Evolutionary conservation across 192 early-diverging fungal species (phyloP), one percentile per base, ranked within the genome.

Genomic region (Linnemannia zychae): DNA sequence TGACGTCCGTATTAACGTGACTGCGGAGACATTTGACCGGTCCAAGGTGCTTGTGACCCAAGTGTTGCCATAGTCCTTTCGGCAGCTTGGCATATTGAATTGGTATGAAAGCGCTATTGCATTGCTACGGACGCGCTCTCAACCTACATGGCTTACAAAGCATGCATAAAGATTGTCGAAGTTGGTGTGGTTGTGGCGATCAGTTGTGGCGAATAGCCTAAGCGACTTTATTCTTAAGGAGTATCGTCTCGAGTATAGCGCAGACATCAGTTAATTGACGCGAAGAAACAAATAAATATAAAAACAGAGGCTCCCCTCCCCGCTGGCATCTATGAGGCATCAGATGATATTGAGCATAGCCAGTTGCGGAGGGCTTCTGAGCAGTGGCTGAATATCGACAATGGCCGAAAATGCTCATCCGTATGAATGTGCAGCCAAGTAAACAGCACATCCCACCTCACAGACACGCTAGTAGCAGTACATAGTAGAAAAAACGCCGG

Each of bases 381-480:
- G 36, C 65, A 68, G 63, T 65, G 63, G 65, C 65, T 67, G 65
- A 52, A 52, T 22, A 52, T 52, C 65, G 65, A 38, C 65, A 67
- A 67, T 67, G 65, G 65, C 65, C 36, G 65, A 33, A 67, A 38
- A 38, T 17, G 65, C 65, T 67, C 65, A 67, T 67, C 65, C 65
- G 65, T 67, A 67, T 67, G 65, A 67, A 67, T 67, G 36, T 18
- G 65, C 36, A 67, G 65, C 28, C 65, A 67, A 67, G 65, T 36
- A 67, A 12, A 13, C 50, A 4, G 50, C 50, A 52, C 20, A 52
- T 52, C 17, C 48, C 48, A 49, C 48, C 48, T 49, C 48, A 49
- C 48, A 49, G 48, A 49, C 48, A 49, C 48, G 48, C 48, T 49
- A 49, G 48, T 5, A 49, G 48, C 48, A 49, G 48, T 49, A 49